Evolutionary conservation across 2,329 filamentous ascomycete genomes (phyloP).

Genomic region (Mycosphaerella sp.): DNA sequence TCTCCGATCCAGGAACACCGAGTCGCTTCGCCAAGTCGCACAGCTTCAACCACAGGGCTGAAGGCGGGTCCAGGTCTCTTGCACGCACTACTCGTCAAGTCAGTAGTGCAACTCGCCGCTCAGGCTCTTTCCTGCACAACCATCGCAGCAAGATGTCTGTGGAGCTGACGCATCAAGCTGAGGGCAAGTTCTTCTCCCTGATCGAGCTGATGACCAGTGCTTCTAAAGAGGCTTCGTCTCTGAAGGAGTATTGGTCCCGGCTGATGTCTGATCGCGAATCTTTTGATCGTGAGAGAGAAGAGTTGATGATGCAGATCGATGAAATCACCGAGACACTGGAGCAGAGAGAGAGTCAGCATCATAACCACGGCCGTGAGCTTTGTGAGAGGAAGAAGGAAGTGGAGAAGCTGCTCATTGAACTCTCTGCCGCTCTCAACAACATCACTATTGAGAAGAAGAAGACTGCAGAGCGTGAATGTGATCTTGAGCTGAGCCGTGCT

Average conservation of each 20-base stretch:
- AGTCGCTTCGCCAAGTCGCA: conserved; percentile 10
- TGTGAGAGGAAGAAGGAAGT: conserved; percentile 29
- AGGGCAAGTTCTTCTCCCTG: conserved; percentile 31
- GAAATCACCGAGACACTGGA: conserved; percentile 28
- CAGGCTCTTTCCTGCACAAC: conserved; percentile 24
- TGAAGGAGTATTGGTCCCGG: conserved; percentile 30
- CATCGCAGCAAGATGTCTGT: conserved; percentile 29
- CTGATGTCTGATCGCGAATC: conserved; percentile 30
- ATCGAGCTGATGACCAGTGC: conserved; percentile 32
- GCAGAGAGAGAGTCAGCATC: conserved; percentile 23
- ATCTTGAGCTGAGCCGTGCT: conserved; percentile 25
- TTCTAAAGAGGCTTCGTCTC: conserved; percentile 28
- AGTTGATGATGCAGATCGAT: conserved; percentile 28
- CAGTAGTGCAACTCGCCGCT: conserved; percentile 20
- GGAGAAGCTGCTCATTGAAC: conserved; percentile 31
- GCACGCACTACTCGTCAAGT: conserved; percentile 19
- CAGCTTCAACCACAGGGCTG: conserved; percentile 12
- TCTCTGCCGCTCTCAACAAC: conserved; percentile 24
- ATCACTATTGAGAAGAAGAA: conserved; percentile 27
- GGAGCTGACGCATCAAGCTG: conserved; percentile 29
- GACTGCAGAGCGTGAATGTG: conserved; percentile 28
- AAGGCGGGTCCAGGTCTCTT: conserved; percentile 10
- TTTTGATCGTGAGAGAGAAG: conserved; percentile 29
- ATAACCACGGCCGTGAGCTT: conserved; percentile 25
- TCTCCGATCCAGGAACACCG: conserved; percentile 21